Percentiles rank a stretch among this genome's conserved stretches.
These are phyloP conservation scores for Penicillium waksmanii DNA, from an alignment of 495 filamentous ascomycete species.

Conservation along the genomic window DNA sequence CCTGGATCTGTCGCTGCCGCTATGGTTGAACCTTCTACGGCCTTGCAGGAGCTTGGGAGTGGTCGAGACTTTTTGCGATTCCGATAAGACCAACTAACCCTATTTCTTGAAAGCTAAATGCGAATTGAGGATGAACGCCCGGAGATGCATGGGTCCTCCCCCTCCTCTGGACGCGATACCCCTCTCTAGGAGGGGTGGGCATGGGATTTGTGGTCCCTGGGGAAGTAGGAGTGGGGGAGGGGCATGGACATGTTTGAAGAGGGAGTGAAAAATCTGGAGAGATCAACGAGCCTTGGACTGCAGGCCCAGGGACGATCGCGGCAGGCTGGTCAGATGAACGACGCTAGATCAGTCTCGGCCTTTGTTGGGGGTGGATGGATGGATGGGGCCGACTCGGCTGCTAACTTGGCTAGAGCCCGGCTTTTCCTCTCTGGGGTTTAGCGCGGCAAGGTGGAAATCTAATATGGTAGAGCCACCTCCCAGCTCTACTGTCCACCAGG, in stretches of 20 bases:
- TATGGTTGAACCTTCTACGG: slow-evolving; percentile 26
- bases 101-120: not conserved
- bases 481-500: slow-evolving; percentile 4
- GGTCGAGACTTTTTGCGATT: slow-evolving; percentile 1
- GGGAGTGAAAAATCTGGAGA: slow-evolving; percentile 14
- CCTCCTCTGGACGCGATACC: not conserved
- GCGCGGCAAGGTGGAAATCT: slow-evolving; percentile 9
- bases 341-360: slow-evolving; percentile 20
- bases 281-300: slow-evolving; percentile 22
- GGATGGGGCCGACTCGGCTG: slow-evolving; percentile 2
- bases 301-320: slow-evolving; percentile 19
- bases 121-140: not conserved
- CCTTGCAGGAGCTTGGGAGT: slow-evolving; percentile 22
- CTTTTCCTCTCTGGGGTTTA: slow-evolving; percentile 24
- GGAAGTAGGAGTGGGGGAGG: not conserved
- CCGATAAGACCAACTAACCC: not conserved
- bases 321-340: slow-evolving; percentile 18
- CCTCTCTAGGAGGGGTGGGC: not conserved
- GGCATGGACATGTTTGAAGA: not conserved
- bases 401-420: slow-evolving; percentile 11
- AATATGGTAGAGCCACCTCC: slow-evolving; percentile 13
- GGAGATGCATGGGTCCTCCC: not conserved
- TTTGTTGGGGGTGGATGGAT: slow-evolving; percentile 8
- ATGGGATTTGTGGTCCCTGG: not conserved
- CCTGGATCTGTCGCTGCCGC: slow-evolving; percentile 17